Conservation (phyloP, 768 basidiomycete genomes). For the Pholiota molesta region DNA sequence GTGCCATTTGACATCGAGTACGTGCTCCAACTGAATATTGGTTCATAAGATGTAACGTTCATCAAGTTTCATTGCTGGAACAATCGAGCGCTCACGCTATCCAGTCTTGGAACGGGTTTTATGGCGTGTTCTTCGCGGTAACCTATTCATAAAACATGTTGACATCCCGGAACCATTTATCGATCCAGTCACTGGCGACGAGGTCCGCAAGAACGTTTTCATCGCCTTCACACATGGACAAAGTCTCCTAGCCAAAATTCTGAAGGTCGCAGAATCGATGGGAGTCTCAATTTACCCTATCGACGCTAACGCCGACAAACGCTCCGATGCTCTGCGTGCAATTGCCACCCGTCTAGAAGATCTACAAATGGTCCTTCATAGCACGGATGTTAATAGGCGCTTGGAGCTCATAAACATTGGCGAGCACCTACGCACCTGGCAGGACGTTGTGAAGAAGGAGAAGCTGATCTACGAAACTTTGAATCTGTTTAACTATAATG, state of each 20-base stretch:
- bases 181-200: slow-evolving; percentile 79
- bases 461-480: slow-evolving; percentile 95
- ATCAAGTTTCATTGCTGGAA: slow-evolving; percentile 89
- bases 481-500: slow-evolving; percentile 95
- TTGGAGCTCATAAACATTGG: slow-evolving; percentile 83
- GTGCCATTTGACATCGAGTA: slow-evolving; percentile 90
- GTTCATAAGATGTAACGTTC: slow-evolving; percentile 6
- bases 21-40: slow-evolving; percentile 26
- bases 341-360: slow-evolving; percentile 91
- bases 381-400: slow-evolving; percentile 83
- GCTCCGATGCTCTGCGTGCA: slow-evolving; percentile 86
- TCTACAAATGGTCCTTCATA: slow-evolving; percentile 84
- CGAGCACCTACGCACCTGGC: slow-evolving; percentile 86
- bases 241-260: slow-evolving; percentile 91
- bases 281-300: slow-evolving; percentile 96
- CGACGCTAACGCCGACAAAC: slow-evolving; percentile 92
- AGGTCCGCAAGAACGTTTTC: slow-evolving; percentile 97
- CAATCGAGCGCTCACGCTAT: slow-evolving; percentile 90
- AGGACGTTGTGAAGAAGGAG: slow-evolving; percentile 93
- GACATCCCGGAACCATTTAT: slow-evolving; percentile 94
- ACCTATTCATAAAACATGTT: slow-evolving; percentile 98
- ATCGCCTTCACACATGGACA: slow-evolving; percentile 99
- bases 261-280: slow-evolving; percentile 98
- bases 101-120: slow-evolving; percentile 96
- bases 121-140: slow-evolving; percentile 97